phyloP scores from a whole-genome alignment of 1,284 basidiomycete genomes.

The Tilletia horrida region DNA sequence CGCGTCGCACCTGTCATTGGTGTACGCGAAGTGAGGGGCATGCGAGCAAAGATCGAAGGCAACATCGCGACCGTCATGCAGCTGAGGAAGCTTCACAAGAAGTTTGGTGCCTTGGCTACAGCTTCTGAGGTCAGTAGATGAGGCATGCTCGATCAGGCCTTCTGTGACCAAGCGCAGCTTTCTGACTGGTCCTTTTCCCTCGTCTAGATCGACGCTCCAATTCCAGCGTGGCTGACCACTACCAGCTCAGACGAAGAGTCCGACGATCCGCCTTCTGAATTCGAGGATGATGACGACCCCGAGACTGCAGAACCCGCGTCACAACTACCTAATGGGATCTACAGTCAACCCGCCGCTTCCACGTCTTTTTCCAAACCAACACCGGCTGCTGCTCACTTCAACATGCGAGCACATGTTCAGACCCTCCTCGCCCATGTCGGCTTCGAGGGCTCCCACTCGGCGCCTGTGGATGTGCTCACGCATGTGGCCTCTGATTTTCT shows the following conservation, averaged over 20 bases:
- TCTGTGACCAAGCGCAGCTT: not conserved
- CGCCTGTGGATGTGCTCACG: slow-evolving; percentile 75
- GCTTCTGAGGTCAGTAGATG: slow-evolving; percentile 18
- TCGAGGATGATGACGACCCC: slow-evolving; percentile 27
- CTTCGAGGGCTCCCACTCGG: slow-evolving; percentile 40
- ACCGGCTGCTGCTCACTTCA: slow-evolving; percentile 27
- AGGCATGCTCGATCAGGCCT: not conserved
- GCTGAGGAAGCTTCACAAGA: slow-evolving; percentile 45
- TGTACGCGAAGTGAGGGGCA: slow-evolving; percentile 24
- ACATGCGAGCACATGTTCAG: slow-evolving; percentile 35
- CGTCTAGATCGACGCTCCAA: slow-evolving; percentile 38
- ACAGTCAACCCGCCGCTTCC: too few relatives aligned
- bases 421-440: slow-evolving; percentile 47
- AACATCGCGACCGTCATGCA: slow-evolving; percentile 46
- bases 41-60: slow-evolving; percentile 37
- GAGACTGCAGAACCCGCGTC: too few relatives aligned
- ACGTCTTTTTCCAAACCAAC: slow-evolving; percentile 8
- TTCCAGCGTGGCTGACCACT: slow-evolving; percentile 42
- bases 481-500: slow-evolving; percentile 78
- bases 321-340: too few relatives aligned
- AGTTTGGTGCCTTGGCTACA: slow-evolving; percentile 40
- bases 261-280: slow-evolving; percentile 34
- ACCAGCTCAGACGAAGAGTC: slow-evolving; percentile 45
- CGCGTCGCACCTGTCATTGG: not conserved
- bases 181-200: not conserved